Evolutionary conservation across 176 grass and related monocot species (phyloP).

Genomic region (Alopecurus myosuroides): DNA sequence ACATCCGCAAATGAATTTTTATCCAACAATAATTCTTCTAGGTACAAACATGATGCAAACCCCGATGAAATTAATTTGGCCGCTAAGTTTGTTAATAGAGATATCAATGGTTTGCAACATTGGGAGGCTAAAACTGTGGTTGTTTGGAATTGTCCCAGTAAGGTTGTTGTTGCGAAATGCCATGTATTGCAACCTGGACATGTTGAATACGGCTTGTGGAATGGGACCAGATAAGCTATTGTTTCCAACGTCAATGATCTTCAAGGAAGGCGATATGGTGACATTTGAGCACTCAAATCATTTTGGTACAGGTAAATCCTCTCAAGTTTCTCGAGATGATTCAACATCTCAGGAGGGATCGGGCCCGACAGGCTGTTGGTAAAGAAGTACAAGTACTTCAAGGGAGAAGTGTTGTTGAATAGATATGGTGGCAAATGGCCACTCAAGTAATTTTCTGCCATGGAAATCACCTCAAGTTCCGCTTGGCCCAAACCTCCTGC

Average conservation of each 20-base stretch:
- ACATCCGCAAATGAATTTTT: not conserved
- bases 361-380: no score
- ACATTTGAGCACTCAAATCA: not conserved
- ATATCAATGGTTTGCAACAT: not conserved
- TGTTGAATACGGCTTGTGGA: not conserved
- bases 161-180: rapidly evolving
- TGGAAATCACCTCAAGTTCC: rapidly evolving
- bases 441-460: not conserved
- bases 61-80: not conserved
- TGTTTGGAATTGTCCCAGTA: not conserved
- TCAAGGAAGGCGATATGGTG: not conserved
- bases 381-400: no score
- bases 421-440: no score
- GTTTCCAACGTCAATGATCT: rapidly evolving
- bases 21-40: rapidly evolving
- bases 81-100: not conserved
- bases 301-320: no score
- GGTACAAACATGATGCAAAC: not conserved
- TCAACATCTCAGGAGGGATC: no score
- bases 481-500: no score
- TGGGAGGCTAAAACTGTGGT: not conserved
- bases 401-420: no score
- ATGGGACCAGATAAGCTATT: not conserved
- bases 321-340: no score
- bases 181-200: not conserved